These are phyloP conservation scores for Trichoderma hamatum DNA, from an alignment of 2,329 filamentous ascomycete genomes.

Conservation along the genomic window DNA sequence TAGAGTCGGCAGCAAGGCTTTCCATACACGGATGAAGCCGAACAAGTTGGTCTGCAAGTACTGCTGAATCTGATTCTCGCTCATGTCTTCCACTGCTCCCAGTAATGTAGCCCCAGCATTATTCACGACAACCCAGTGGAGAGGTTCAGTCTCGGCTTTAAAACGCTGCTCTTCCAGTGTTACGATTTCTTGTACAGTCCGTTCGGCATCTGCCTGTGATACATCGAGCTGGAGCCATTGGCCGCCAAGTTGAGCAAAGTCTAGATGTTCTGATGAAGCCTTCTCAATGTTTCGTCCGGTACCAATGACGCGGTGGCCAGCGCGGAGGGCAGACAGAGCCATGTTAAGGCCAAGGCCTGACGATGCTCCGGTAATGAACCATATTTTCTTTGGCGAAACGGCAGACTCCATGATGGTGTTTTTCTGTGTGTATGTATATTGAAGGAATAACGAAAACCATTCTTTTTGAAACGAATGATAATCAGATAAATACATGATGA, in stretches of 20 bases:
- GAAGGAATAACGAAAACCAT: not conserved
- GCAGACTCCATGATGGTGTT: not conserved
- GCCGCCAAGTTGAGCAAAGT: constrained; percentile 30
- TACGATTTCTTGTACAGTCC: not conserved
- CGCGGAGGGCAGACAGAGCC: constrained; percentile 45
- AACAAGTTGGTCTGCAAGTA: constrained; percentile 13
- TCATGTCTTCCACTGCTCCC: constrained; percentile 17
- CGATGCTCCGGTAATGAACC: constrained; percentile 54
- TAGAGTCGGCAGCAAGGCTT: constrained; percentile 10
- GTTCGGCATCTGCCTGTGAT: constrained; percentile 32
- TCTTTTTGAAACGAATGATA: not conserved
- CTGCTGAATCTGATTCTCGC: constrained; percentile 11
- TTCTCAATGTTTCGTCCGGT: constrained; percentile 43
- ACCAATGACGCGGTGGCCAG: constrained; percentile 53
- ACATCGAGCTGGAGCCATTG: constrained; percentile 37
- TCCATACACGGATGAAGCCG: constrained; percentile 18
- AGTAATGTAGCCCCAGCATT: constrained; percentile 9
- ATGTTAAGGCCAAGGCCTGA: constrained; percentile 51
- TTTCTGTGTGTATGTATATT: not conserved
- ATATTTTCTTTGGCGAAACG: constrained; percentile 38
- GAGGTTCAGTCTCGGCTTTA: not conserved
- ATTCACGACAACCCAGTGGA: constrained; percentile 17
- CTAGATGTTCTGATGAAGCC: constrained; percentile 28
- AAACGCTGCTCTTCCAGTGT: constrained; percentile 3
- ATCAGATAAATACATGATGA: not conserved